These are phyloP conservation scores for Colletotrichum phormii DNA, from an alignment of 2,329 filamentous ascomycete genomes.

Conservation along the genomic window DNA sequence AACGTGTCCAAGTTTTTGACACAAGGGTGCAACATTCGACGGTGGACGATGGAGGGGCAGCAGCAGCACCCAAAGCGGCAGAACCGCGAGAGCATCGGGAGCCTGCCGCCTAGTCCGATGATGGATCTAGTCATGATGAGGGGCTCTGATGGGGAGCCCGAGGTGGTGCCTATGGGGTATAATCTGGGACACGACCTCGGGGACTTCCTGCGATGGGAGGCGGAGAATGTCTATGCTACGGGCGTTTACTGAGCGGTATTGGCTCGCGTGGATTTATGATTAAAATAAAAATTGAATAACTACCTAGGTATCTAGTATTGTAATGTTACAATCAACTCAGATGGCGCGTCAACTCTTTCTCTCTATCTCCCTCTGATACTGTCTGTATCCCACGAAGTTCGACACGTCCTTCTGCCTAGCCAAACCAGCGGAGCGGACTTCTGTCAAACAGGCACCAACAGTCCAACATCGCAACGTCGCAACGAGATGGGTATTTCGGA, in stretches of 20 bases:
- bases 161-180: constrained; percentile 68
- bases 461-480: not conserved
- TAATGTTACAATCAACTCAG: not conserved
- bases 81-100: constrained; percentile 41
- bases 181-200: constrained; percentile 70
- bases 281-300: not conserved
- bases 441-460: not conserved
- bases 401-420: not conserved
- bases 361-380: too few relatives aligned
- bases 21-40: constrained; percentile 44
- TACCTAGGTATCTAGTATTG: not conserved
- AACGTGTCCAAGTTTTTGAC: constrained; percentile 48
- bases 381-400: not conserved
- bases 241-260: not conserved
- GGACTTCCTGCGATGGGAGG: constrained; percentile 69
- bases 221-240: constrained; percentile 58
- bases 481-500: not conserved
- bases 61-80: constrained; percentile 44
- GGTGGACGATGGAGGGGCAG: constrained; percentile 50
- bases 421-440: not conserved
- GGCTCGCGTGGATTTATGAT: not conserved
- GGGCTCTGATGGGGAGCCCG: constrained; percentile 44
- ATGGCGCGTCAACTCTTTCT: not conserved
- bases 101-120: constrained; percentile 63
- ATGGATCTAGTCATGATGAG: constrained; percentile 57